phyloP scores from a whole-genome alignment of 805 yeast species.

The Cyberlindnera euphorbiae region DNA sequence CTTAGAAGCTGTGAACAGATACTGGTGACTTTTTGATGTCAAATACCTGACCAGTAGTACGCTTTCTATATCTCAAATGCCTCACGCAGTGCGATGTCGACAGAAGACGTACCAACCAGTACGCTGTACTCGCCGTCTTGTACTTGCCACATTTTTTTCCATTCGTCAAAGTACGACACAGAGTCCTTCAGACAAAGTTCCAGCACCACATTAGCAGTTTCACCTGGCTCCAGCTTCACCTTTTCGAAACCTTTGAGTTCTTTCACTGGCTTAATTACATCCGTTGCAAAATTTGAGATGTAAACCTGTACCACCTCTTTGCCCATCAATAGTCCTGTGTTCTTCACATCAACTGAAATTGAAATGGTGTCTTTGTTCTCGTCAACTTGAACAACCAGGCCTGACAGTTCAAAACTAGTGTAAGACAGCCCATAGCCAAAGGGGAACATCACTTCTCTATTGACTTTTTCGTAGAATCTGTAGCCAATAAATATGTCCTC shows the following conservation, averaged over 20 bases:
- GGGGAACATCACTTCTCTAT: conserved; percentile 46
- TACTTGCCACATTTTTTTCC: conserved; percentile 43
- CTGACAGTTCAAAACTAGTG: conserved; percentile 41
- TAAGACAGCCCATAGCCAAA: conserved; percentile 64
- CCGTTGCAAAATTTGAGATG: conserved; percentile 33
- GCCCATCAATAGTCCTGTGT: conserved; percentile 47
- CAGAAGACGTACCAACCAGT: conserved; percentile 40
- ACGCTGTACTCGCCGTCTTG: conserved; percentile 48
- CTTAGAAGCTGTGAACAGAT: too few relatives aligned
- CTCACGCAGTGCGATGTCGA: conserved; percentile 24
- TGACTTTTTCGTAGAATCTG: conserved; percentile 50
- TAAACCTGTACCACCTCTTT: conserved; percentile 55
- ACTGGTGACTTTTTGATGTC: too few relatives aligned
- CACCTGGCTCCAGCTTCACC: conserved; percentile 42
- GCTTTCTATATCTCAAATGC: conserved; percentile 24
- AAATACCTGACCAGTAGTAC: conserved; percentile 20
- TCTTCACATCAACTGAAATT: conserved; percentile 38
- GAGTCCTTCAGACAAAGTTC: conserved; percentile 41
- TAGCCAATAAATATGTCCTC: conserved; percentile 66
- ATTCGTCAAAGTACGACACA: conserved; percentile 50
- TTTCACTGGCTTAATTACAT: conserved; percentile 46
- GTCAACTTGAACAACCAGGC: conserved; percentile 30
- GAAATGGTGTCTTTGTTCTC: conserved; percentile 23
- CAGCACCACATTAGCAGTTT: conserved; percentile 33
- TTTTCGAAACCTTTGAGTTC: conserved; percentile 58